phyloP scores from a whole-genome alignment of 176 grass and related monocot genomes.

The Stipa capillata region DNA sequence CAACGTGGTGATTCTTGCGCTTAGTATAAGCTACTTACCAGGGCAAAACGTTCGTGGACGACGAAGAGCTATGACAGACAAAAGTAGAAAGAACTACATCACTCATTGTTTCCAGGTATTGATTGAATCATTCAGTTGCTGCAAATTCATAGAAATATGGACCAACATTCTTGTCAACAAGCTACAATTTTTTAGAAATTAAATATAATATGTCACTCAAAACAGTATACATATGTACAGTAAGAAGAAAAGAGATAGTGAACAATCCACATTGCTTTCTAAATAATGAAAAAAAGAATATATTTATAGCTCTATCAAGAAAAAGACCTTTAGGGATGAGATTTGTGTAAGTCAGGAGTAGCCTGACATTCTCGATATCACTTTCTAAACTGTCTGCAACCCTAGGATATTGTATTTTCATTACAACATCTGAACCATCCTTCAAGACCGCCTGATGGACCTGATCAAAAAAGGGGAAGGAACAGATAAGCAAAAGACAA shows the following conservation, averaged over 20 bases:
- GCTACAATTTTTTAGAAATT: too few relatives aligned
- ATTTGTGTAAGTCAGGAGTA: conserved; percentile 82
- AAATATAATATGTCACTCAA: not conserved
- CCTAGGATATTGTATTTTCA: conserved; percentile 98
- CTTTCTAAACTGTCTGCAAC: conserved; percentile 97
- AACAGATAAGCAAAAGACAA: not conserved
- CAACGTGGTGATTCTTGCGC: too few relatives aligned
- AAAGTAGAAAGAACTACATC: too few relatives aligned
- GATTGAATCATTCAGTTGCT: too few relatives aligned
- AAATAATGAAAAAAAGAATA: conserved; percentile 25
- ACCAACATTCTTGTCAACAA: too few relatives aligned
- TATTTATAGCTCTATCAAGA: conserved; percentile 94
- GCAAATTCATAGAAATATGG: too few relatives aligned
- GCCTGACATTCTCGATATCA: conserved; percentile 91
- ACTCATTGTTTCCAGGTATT: too few relatives aligned
- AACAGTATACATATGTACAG: not conserved
- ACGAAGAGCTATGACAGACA: too few relatives aligned
- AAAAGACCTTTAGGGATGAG: conserved; percentile 98
- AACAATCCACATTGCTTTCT: not conserved
- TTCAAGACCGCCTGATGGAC: conserved; percentile 80
- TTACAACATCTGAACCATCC: conserved; percentile 69
- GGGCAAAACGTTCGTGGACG: too few relatives aligned
- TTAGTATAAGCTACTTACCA: too few relatives aligned
- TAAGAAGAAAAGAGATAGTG: not conserved
- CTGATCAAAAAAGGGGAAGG: conserved; percentile 24